Evolutionary conservation across 352 stramenopile genomes (phyloP).

Genomic region (Phytophthora fragariae): DNA sequence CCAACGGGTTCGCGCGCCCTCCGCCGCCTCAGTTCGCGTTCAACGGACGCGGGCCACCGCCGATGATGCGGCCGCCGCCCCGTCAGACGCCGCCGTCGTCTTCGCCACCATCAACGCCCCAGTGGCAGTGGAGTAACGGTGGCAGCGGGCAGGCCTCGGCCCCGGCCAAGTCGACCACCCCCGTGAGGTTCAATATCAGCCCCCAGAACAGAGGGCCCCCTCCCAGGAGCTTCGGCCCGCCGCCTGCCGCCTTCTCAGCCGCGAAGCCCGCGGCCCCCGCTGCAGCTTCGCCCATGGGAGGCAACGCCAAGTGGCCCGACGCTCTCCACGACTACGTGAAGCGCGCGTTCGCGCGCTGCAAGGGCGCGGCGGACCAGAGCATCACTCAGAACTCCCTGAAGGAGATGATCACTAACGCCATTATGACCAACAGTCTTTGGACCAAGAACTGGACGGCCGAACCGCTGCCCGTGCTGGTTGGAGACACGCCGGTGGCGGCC

Average conservation of each 20-base stretch:
- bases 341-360: slow-evolving; percentile 82
- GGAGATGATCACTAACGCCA: slow-evolving; percentile 84
- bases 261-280: slow-evolving; percentile 12
- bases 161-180: slow-evolving; percentile 28
- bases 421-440: slow-evolving; percentile 86
- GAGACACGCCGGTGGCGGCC: slow-evolving; percentile 40
- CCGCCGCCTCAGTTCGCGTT: slow-evolving; percentile 29
- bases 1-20: slow-evolving; percentile 29
- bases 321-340: slow-evolving; percentile 89
- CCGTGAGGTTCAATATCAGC: slow-evolving; percentile 58
- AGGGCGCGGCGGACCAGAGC: slow-evolving; percentile 74
- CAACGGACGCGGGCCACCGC: slow-evolving; percentile 36
- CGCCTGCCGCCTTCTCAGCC: slow-evolving; percentile 21
- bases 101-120: slow-evolving; percentile 31
- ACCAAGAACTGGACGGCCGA: slow-evolving; percentile 86
- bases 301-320: slow-evolving; percentile 83
- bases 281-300: slow-evolving; percentile 27
- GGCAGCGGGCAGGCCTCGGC: slow-evolving; percentile 16
- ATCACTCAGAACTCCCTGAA: slow-evolving; percentile 86
- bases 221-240: slow-evolving; percentile 28
- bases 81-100: slow-evolving; percentile 29
- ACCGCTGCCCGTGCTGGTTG: slow-evolving; percentile 74
- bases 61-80: slow-evolving; percentile 53
- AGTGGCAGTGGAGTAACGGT: slow-evolving; percentile 82
- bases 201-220: slow-evolving; percentile 23